Evolutionary conservation across 129 eudicot genomes (phyloP).

Genomic region (Flaveria sonorensis): DNA sequence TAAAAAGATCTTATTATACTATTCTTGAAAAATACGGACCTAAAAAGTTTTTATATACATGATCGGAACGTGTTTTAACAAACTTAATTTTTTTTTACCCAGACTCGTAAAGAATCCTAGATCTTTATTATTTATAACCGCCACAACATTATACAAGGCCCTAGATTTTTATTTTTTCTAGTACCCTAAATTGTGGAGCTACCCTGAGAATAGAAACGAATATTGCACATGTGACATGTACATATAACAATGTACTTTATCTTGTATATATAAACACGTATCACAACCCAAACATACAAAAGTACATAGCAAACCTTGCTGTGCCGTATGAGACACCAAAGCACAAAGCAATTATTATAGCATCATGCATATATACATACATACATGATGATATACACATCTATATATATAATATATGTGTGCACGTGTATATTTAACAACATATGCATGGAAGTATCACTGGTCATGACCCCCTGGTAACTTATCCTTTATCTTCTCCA

Average conservation of each 20-base stretch:
- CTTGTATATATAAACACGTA: slow-evolving; percentile 2
- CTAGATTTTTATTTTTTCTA: no score
- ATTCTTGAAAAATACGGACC: no score
- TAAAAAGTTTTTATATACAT: no score
- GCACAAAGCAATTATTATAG: slow-evolving; percentile 24
- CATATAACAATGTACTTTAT: neutral
- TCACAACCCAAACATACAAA: slow-evolving; percentile 14
- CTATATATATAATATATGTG: neutral
- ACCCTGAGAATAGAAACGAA: no score
- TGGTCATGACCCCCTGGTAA: slow-evolving; percentile 49
- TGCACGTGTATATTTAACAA: neutral
- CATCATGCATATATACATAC: slow-evolving; percentile 13
- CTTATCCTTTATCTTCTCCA: slow-evolving; percentile 75
- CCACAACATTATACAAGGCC: no score
- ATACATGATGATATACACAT: neutral
- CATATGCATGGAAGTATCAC: neutral
- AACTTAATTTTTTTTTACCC: no score
- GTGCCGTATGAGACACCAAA: slow-evolving; percentile 8
- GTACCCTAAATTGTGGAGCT: no score
- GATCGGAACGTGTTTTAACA: no score
- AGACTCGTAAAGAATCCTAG: no score
- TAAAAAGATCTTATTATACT: no score
- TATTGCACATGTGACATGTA: no score
- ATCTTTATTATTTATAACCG: no score
- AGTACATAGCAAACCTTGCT: slow-evolving; percentile 8